These are phyloP conservation scores for Fusarium irregulare DNA, from an alignment of 2,329 filamentous ascomycete genomes.

Conservation along the genomic window DNA sequence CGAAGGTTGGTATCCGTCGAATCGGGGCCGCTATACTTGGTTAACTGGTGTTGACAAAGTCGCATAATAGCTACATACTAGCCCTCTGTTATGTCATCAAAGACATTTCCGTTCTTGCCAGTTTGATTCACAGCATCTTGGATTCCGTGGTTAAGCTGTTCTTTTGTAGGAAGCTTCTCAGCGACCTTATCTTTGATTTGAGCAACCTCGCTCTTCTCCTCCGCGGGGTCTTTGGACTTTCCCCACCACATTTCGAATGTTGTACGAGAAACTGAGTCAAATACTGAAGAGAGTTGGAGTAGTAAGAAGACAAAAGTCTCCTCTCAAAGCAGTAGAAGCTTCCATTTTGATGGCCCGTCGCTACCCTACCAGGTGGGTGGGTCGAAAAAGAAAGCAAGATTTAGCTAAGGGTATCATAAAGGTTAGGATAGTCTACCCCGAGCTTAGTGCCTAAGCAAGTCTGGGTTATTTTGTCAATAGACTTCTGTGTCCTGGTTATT, in stretches of 20 bases:
- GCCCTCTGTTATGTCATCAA: slow-evolving; percentile 81
- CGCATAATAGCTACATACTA: slow-evolving; percentile 67
- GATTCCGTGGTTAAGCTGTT: slow-evolving; percentile 65
- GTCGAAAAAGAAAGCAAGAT: no score
- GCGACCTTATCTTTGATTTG: slow-evolving; percentile 52
- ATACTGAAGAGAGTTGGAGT: slow-evolving; percentile 8
- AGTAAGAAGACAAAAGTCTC: background rate
- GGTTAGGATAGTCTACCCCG: no score
- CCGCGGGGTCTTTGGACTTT: slow-evolving; percentile 51
- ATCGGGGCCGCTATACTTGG: slow-evolving; percentile 62
- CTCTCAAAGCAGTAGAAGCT: slow-evolving; percentile 19
- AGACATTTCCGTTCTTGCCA: slow-evolving; percentile 76
- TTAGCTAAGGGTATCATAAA: no score
- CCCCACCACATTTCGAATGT: slow-evolving; percentile 57
- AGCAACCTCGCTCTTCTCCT: slow-evolving; percentile 43
- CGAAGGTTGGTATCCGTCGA: slow-evolving; percentile 87
- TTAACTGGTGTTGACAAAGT: slow-evolving; percentile 22
- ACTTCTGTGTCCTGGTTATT: no score
- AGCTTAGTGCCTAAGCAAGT: no score
- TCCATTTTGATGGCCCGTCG: slow-evolving; percentile 35
- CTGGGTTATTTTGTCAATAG: no score
- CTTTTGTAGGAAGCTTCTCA: slow-evolving; percentile 59
- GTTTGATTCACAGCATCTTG: slow-evolving; percentile 69
- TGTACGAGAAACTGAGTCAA: background rate
- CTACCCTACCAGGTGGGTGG: slow-evolving; percentile 1